Evolutionary conservation across 2,329 filamentous ascomycete species (phyloP).

Genomic region (Scortechinia acanthostroma): DNA sequence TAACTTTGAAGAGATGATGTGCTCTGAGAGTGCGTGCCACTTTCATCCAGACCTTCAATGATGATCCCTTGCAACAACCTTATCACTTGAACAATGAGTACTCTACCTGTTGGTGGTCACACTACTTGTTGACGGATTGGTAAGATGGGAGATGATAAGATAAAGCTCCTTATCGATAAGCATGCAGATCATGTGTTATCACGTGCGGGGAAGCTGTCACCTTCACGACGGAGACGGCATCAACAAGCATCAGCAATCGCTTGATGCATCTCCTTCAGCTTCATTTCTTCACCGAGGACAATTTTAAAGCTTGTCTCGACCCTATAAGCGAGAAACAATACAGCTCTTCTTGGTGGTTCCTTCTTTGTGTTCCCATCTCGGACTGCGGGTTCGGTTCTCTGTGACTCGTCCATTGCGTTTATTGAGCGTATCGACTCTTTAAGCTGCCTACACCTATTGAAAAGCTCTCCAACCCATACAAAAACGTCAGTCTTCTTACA

Average conservation of each 20-base stretch:
- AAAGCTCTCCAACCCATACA: too few relatives aligned
- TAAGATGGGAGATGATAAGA: not conserved
- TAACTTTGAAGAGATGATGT: too few relatives aligned
- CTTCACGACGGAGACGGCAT: not conserved
- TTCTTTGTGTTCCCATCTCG: not conserved
- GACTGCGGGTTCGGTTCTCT: not conserved
- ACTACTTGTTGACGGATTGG: not conserved
- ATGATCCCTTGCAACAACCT: too few relatives aligned
- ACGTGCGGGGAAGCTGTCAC: not conserved
- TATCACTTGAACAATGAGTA: not conserved
- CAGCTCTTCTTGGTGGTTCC: not conserved
- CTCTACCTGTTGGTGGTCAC: not conserved
- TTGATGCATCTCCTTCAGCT: too few relatives aligned
- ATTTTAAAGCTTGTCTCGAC: not conserved
- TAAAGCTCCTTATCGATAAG: not conserved
- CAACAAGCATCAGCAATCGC: too few relatives aligned
- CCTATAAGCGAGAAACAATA: too few relatives aligned
- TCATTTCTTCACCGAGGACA: too few relatives aligned
- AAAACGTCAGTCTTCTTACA: too few relatives aligned
- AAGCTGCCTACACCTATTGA: too few relatives aligned
- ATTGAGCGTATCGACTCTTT: not conserved
- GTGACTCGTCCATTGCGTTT: not conserved
- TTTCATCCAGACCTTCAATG: too few relatives aligned
- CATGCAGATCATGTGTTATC: not conserved
- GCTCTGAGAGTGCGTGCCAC: too few relatives aligned